These are phyloP conservation scores for Aquanectria penicillioides DNA, from an alignment of 2,329 filamentous ascomycete genomes.

Conservation along the genomic window DNA sequence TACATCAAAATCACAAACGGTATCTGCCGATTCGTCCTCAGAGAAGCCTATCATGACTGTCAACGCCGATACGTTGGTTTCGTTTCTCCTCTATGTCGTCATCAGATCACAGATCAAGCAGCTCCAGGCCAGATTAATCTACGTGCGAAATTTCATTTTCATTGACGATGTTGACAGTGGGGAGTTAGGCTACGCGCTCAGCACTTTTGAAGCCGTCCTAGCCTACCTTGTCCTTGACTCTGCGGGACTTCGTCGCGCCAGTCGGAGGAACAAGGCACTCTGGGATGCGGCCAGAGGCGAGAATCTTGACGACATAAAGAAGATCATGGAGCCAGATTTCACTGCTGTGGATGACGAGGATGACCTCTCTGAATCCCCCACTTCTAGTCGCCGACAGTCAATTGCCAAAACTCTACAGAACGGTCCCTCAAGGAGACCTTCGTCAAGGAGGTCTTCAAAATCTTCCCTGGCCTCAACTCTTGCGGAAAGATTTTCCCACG, in stretches of 20 bases:
- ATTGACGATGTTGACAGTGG: constrained; percentile 97
- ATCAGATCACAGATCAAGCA: constrained; percentile 90
- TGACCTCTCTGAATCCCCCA: constrained; percentile 51
- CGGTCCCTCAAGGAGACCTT: constrained; percentile 50
- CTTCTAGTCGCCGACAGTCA: constrained; percentile 57
- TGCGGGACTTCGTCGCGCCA: constrained; percentile 82
- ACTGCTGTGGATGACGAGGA: constrained; percentile 60
- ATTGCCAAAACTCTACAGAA: constrained; percentile 60
- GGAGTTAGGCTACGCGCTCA: constrained; percentile 94
- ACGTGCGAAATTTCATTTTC: constrained; percentile 97
- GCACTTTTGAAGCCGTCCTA: constrained; percentile 93
- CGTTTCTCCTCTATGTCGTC: constrained; percentile 88
- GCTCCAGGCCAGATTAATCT: constrained; percentile 87
- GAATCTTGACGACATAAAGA: constrained; percentile 77
- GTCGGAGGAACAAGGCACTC: constrained; percentile 82
- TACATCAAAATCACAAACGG: constrained; percentile 53
- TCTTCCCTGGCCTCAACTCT: constrained; percentile 54
- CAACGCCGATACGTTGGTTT: constrained; percentile 92
- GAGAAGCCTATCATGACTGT: constrained; percentile 69
- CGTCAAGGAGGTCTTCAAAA: constrained; percentile 44
- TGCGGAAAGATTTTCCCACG: constrained; percentile 64
- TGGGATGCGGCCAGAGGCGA: constrained; percentile 90
- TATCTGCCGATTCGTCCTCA: constrained; percentile 46
- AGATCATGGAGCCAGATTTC: constrained; percentile 79
- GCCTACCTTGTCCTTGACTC: constrained; percentile 89